Percentiles rank a stretch among this genome's conserved stretches.
phyloP scores from a whole-genome alignment of 495 filamentous ascomycete genomes.

The Antarctomyces pellizariae region DNA sequence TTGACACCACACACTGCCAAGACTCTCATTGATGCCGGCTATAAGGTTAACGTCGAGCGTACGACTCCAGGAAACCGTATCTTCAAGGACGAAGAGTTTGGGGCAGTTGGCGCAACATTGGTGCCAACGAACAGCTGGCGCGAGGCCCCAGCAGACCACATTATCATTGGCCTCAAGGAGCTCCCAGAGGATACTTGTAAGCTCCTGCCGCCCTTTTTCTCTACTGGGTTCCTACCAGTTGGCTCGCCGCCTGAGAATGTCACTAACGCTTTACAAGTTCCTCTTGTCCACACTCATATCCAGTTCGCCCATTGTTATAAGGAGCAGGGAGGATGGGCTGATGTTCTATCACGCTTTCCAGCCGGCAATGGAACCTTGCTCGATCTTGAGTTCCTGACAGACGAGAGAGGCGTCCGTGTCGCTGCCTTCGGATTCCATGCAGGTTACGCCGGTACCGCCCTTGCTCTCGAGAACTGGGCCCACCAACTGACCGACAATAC shows the following conservation, averaged over 20 bases:
- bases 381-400: conserved; percentile 81
- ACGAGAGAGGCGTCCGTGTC: conserved; percentile 54
- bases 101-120: conserved; percentile 42
- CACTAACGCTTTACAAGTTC: conserved; percentile 23
- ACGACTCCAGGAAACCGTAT: conserved; percentile 62
- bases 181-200: conserved; percentile 43
- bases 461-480: conserved; percentile 74
- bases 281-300: conserved; percentile 68
- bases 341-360: conserved; percentile 57
- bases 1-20: conserved; percentile 41
- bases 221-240: neutral
- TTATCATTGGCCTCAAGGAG: conserved; percentile 87
- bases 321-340: conserved; percentile 66
- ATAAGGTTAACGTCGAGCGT: conserved; percentile 61
- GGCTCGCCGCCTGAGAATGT: neutral
- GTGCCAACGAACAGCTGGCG: conserved; percentile 66
- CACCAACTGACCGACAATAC: conserved; percentile 54
- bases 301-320: conserved; percentile 79
- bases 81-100: conserved; percentile 51
- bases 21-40: conserved; percentile 62
- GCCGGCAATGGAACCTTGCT: conserved; percentile 63
- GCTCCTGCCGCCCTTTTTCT: conserved; percentile 2
- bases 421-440: conserved; percentile 56
- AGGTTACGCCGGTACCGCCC: conserved; percentile 58
- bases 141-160: conserved; percentile 48